Base-by-base conservation (phyloP, 2,329 filamentous ascomycete genomes). In the Cercospora zeina region DNA sequence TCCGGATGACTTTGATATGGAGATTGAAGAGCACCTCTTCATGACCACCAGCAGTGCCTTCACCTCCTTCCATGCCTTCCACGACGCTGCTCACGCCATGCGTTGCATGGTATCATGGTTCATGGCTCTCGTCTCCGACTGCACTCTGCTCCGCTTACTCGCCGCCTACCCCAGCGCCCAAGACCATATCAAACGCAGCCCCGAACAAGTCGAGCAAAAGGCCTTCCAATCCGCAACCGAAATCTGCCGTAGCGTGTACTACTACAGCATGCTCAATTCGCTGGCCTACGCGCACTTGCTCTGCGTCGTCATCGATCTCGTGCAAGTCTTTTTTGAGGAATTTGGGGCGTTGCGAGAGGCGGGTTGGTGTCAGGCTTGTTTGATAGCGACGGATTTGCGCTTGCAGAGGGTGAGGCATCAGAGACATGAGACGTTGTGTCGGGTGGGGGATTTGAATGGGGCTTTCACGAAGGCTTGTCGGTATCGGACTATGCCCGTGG, bases 141-240 rank as follows among this genome's bases (percentile, higher is more conserved):
- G 62, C 19, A 62, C 55, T 10, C 45, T 65, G 1, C 61, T 63
- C 47, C 61, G 61, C 16, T 54, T 63, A 14, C 45, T 65, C 13
- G 54, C 60, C 4, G 39, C 49, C 7, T 58, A 53, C 37, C 58
- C 64, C 1, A 31, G 36, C 16, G 49, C 58, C 1, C 30, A 47
- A 11, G 13, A 39, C n/a, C 30, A 45, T 21, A 57, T 63, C 24
- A 16, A 33, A 24, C 61, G 57, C 10, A 45, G 57, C 6, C 4
- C 33, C 1, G 6, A 39, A 19, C 54, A 59, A 11, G 49, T 63
- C 37, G 78, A 78, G 37, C 77, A 76, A 45, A 70, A 76, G 3
- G 71, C 62, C 13, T 62, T 49, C n/a, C 31, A 37, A 3, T 47
- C 55, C 3, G 62, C 62, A 8, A 39, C 30, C 11, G 56, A 62